Percentiles rank a stretch among this genome's conserved stretches.
Evolutionary conservation across 1,284 basidiomycete genomes (phyloP).

Genomic region (Cutaneotrichosporon dermatis): DNA sequence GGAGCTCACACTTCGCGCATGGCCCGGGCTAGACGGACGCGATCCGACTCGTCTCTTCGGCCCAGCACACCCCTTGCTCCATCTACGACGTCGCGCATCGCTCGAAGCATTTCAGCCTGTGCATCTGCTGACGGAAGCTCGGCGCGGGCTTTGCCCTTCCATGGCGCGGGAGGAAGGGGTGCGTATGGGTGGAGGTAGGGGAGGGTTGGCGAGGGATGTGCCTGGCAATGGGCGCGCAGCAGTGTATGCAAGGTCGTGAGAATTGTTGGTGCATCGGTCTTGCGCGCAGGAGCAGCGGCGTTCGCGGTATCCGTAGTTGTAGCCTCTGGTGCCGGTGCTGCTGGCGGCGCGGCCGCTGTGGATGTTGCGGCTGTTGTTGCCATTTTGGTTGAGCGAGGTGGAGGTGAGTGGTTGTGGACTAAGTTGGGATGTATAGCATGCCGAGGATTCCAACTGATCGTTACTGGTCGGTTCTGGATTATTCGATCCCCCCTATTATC

Average conservation of each 20-base stretch:
- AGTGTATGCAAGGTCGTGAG: constrained; percentile 25
- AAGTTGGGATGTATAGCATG: too few species aligned
- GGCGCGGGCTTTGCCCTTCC: constrained; percentile 19
- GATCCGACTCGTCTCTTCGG: constrained; percentile 12
- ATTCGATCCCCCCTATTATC: too few species aligned
- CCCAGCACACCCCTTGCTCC: constrained; percentile 16
- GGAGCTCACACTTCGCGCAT: constrained; percentile 25
- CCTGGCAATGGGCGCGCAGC: constrained; percentile 18
- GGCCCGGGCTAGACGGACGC: constrained; percentile 14
- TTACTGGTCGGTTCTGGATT: too few species aligned
- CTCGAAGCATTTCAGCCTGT: constrained; percentile 23
- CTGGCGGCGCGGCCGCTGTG: neutral
- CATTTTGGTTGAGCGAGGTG: neutral
- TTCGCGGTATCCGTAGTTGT: neutral
- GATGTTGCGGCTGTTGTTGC: neutral
- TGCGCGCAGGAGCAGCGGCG: neutral
- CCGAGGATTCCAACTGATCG: too few species aligned
- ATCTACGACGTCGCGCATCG: constrained; percentile 33
- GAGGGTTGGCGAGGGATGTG: constrained; percentile 17
- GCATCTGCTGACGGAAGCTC: constrained; percentile 15
- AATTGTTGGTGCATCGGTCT: constrained; percentile 15
- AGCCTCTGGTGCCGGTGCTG: neutral
- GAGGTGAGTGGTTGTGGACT: neutral
- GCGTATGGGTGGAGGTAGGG: constrained; percentile 32
- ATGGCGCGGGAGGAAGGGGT: constrained; percentile 14